phyloP scores from a whole-genome alignment of 441 rosid genomes.

The Macaranga tanarius region DNA sequence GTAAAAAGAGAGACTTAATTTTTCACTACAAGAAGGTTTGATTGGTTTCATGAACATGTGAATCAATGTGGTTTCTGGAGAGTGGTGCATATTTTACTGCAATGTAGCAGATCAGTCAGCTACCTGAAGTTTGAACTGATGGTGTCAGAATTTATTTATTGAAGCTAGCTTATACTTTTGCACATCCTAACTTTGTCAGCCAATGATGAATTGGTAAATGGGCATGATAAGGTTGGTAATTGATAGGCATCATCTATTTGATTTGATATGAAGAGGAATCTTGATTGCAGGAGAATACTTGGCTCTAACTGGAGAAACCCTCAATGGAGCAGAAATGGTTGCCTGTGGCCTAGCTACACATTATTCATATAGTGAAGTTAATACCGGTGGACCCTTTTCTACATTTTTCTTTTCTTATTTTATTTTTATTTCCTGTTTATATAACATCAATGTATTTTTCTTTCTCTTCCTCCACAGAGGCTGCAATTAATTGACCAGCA shows the following conservation, averaged over 20 bases:
- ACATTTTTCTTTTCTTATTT: slow-evolving; percentile 13
- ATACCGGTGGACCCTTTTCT: slow-evolving; percentile 15
- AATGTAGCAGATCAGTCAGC: no score
- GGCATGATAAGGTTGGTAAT: neutral
- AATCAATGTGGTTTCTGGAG: no score
- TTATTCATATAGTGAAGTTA: slow-evolving; percentile 57
- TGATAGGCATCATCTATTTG: neutral
- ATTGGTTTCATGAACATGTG: no score
- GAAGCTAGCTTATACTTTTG: no score
- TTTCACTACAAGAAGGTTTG: no score
- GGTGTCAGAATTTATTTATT: no score
- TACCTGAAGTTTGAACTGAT: no score
- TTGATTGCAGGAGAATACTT: slow-evolving; percentile 80
- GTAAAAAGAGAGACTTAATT: no score
- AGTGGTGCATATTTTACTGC: no score
- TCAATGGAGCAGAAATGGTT: slow-evolving; percentile 78
- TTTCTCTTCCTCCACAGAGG: slow-evolving; percentile 43
- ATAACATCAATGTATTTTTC: slow-evolving; percentile 10
- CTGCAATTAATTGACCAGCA: slow-evolving; percentile 58
- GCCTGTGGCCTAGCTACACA: slow-evolving; percentile 92
- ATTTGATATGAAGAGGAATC: slow-evolving; percentile 10
- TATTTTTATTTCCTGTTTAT: slow-evolving; percentile 15
- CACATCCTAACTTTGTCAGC: no score
- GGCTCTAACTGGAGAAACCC: slow-evolving; percentile 78
- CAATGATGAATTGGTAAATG: neutral